Evolutionary conservation across 2,329 filamentous ascomycete species (phyloP), one percentile per base, ranked within the genome.

Genomic region (Aspergillus eucalypticola): DNA sequence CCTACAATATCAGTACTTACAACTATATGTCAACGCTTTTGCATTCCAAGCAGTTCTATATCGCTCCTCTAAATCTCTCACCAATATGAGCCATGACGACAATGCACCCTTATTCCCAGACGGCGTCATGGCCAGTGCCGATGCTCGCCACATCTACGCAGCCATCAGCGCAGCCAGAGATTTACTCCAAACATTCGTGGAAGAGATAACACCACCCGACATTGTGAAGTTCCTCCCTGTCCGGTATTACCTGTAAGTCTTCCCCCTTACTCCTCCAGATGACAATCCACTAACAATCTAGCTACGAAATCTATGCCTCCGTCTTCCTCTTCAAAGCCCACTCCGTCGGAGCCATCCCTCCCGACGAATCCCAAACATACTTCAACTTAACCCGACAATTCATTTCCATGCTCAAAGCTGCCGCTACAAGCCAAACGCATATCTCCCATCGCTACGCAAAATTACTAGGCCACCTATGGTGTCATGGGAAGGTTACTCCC

Each of bases 141-240:
- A 67, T 39, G 66, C 61, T 17, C 38, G 38, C 11, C 66, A 67
- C 38, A 58, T 67, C 3, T 62, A 64, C 27, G 58, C 64, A 15
- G 61, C 66, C 15, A 58, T 63, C 2, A 44, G 58, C 41, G 60
- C 66, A 8, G 66, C 66, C 6, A 57, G 38, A 29, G 59, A 32
- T 8, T 55, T 67, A 10, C 38, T 67, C 1, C 57, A 56, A 29
- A 5, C 15, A 8, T 52, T 66, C 8, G 55, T 60, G 21, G 55
- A 23, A 5, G 27, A 50, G 15, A 38, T 52, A 19, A 60, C 54
- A 10, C 35, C 59, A 8, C 21, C 23, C 4, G 29, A 52, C 2
- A 48, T 59, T 29, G 48, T 64, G 25, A 21, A 54, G 21, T 65
- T 60, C 21, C 56, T 64, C 21, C 59, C 61, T 2, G 58, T 60